Evolutionary conservation across 2,329 filamentous ascomycete genomes (phyloP), one percentile per base, ranked within the genome.

Genomic region (Lachnellula arida): DNA sequence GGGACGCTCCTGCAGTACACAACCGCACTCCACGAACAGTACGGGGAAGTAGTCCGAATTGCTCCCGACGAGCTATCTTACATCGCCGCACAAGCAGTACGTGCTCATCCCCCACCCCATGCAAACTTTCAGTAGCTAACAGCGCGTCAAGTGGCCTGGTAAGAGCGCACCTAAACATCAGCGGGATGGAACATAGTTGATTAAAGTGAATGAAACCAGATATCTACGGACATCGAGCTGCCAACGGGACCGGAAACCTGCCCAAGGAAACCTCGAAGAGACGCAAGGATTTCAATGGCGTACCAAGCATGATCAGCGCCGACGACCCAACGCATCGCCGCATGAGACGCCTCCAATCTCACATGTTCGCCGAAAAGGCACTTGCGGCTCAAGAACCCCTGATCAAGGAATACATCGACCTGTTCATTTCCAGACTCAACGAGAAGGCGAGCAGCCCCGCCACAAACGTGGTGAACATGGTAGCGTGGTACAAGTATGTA

Each of bases 371-470:
- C 1, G 60, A 67, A 9, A 46, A 51, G 8, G 60, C 61, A 1
- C 35, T 66, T 5, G 39, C 37, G 2, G 53, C 62, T 12, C 68
- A 74, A 51, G 69, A 73, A 52, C 51, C 60, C 1, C 60, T 73
- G 2, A 61, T 74, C 19, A 63, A 65, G 6, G 52, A 49, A 5
- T 71, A 72, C 39, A 65, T 66, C 2, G 65, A 71, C 46, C 55
- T 67, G 37, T 39, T 70, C 1, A 51, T 64, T 5, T 40, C 44
- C 9, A 51, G 55, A 46, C 34, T 56, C 4, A 73, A 71, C 62
- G 63, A 71, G 15, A n/a, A 46, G 28, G 37, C 39, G 6, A 34
- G 8, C 17, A 51, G n/a, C 7, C 15, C 14, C 12, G 35, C 46
- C 9, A 44, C 15, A 28, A 43, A 23, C 22, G 39, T 42, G 14